Percentiles rank a stretch among this genome's conserved stretches.
Evolutionary conservation across 768 basidiomycete species (phyloP).

Genomic region (Hebeloma cylindrosporum): DNA sequence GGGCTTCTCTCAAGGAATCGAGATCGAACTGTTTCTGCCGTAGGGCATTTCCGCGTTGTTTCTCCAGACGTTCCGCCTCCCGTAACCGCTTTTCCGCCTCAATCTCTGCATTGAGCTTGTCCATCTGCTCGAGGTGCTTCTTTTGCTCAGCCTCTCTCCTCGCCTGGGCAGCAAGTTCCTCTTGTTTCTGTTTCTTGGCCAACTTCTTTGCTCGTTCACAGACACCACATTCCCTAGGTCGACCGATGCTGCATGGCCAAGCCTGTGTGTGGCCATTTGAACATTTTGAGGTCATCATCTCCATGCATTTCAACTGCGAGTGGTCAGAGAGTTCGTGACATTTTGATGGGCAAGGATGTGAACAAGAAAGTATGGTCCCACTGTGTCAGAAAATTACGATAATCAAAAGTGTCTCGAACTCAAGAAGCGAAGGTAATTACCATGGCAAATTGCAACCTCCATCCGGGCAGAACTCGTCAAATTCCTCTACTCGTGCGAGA

Average conservation of each 20-base stretch:
- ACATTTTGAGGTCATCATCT: slow-evolving; percentile 40
- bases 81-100: not conserved
- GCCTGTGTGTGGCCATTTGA: slow-evolving; percentile 40
- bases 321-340: slow-evolving; percentile 60
- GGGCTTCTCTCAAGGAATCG: too few relatives aligned
- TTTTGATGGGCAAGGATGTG: slow-evolving; percentile 57
- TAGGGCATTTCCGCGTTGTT: too few relatives aligned
- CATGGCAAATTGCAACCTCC: slow-evolving; percentile 64
- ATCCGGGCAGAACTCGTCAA: slow-evolving; percentile 53
- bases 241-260: slow-evolving; percentile 44
- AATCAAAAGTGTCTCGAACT: not conserved
- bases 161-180: slow-evolving; percentile 34
- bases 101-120: slow-evolving; percentile 38
- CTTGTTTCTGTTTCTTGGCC: slow-evolving; percentile 39
- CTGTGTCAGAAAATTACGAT: slow-evolving; percentile 29
- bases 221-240: slow-evolving; percentile 44
- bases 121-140: slow-evolving; percentile 40
- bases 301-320: slow-evolving; percentile 50
- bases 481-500: slow-evolving; percentile 46
- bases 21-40: too few relatives aligned
- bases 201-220: slow-evolving; percentile 40
- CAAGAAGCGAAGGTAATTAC: slow-evolving; percentile 44
- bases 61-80: too few relatives aligned
- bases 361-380: slow-evolving; percentile 46
- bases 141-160: slow-evolving; percentile 36